Conservation (phyloP, 2,329 filamentous ascomycete species). For the Fusarium veterinarium region DNA sequence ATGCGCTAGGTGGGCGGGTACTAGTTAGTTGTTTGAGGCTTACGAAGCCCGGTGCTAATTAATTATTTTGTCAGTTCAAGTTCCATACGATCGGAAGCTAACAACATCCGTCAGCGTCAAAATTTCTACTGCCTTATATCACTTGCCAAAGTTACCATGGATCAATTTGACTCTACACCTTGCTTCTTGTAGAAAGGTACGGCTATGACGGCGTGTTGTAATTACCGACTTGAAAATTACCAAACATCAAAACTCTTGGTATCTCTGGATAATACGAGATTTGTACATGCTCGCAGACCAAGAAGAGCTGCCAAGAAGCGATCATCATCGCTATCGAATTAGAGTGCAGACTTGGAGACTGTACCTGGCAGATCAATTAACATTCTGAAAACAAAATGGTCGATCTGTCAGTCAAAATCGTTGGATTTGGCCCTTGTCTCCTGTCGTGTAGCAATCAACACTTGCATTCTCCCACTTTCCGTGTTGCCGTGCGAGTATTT, state of each 20-base stretch:
- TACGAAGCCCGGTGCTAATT: conserved; percentile 21
- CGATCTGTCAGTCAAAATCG: conserved; percentile 3
- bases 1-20: conserved; percentile 7
- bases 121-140: background rate
- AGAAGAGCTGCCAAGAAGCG: conserved; percentile 31
- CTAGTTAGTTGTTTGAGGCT: conserved; percentile 8
- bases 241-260: background rate
- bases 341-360: conserved; percentile 2
- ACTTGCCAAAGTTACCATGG: background rate
- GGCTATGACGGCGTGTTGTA: background rate
- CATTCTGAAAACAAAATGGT: conserved; percentile 8
- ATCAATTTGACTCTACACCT: background rate
- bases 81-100: conserved; percentile 1
- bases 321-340: conserved; percentile 31
- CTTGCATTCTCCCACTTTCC: conserved; percentile 33
- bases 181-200: background rate
- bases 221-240: background rate
- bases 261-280: conserved; percentile 5
- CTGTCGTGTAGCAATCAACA: conserved; percentile 28
- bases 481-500: conserved; percentile 16
- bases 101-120: background rate
- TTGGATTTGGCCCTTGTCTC: conserved; percentile 23
- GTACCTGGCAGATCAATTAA: conserved; percentile 32
- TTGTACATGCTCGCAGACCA: conserved; percentile 14
- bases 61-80: background rate